Percentiles rank a stretch among this genome's conserved stretches.
Evolutionary conservation across 768 basidiomycete species (phyloP).

Genomic region (Tylopilus plumbeoviolaceoides): DNA sequence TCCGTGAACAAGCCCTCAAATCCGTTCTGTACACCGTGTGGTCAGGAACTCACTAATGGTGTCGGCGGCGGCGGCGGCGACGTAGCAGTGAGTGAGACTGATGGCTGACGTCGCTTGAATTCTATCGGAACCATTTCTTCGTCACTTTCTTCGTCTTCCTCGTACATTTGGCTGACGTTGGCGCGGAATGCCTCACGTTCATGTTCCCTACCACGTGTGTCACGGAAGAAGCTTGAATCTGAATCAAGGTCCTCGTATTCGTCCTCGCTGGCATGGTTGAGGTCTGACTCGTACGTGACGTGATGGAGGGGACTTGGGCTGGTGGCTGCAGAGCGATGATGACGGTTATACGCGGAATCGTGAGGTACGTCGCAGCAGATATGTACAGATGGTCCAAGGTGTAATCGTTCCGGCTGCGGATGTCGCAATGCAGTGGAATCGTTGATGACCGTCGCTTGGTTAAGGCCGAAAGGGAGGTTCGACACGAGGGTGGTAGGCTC

Average conservation of each 20-base stretch:
- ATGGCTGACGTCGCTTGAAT: slow-evolving; percentile 33
- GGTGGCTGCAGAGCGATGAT: slow-evolving; percentile 31
- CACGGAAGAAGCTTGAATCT: slow-evolving; percentile 33
- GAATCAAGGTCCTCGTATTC: slow-evolving; percentile 31
- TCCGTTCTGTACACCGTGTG: slow-evolving; percentile 3
- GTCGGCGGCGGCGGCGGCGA: slow-evolving; percentile 23
- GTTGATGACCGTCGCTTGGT: slow-evolving; percentile 19
- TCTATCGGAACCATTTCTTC: slow-evolving; percentile 34
- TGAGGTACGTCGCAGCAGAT: slow-evolving; percentile 24
- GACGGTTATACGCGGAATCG: slow-evolving; percentile 20
- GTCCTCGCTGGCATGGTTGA: slow-evolving; percentile 29
- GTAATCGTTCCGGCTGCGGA: slow-evolving; percentile 31
- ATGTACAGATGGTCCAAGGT: slow-evolving; percentile 17
- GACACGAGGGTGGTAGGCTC: slow-evolving; percentile 31
- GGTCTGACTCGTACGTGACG: slow-evolving; percentile 29
- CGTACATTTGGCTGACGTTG: slow-evolving; percentile 32
- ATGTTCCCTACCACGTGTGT: slow-evolving; percentile 21
- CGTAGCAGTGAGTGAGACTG: slow-evolving; percentile 26
- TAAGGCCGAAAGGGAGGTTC: slow-evolving; percentile 33
- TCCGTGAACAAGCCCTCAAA: slow-evolving; percentile 10
- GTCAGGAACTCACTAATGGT: slow-evolving; percentile 14
- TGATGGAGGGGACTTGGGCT: slow-evolving; percentile 40
- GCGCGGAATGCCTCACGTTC: slow-evolving; percentile 27
- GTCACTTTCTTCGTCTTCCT: slow-evolving; percentile 32
- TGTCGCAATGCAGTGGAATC: slow-evolving; percentile 20